Evolutionary conservation across 2,329 filamentous ascomycete genomes (phyloP).

Genomic region (Aspergillus novofumigatus): DNA sequence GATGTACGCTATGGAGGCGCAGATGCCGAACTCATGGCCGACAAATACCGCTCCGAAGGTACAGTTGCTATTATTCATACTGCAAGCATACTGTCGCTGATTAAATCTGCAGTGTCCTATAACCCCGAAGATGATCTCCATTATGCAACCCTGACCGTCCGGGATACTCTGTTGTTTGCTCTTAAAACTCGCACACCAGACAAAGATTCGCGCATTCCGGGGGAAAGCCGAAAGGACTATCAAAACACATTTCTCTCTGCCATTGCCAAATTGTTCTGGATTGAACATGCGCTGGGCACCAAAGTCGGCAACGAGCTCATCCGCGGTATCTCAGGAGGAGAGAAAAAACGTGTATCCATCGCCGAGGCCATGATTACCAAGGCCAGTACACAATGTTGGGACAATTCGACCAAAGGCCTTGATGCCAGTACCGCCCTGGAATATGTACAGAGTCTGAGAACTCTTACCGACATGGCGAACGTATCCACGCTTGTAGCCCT

Average conservation of each 20-base stretch:
- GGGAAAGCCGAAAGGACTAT: slow-evolving; percentile 59
- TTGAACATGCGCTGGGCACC: slow-evolving; percentile 67
- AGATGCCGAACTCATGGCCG: slow-evolving; percentile 47
- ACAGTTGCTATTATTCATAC: slow-evolving; percentile 12
- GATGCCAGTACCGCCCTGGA: slow-evolving; percentile 70
- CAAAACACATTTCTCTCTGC: slow-evolving; percentile 61
- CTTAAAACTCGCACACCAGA: slow-evolving; percentile 65
- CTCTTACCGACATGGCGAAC: slow-evolving; percentile 60
- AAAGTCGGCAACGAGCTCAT: slow-evolving; percentile 72
- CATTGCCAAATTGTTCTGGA: slow-evolving; percentile 67
- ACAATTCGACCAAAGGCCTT: slow-evolving; percentile 68
- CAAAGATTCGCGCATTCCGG: slow-evolving; percentile 56
- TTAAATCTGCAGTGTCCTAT: slow-evolving; percentile 55
- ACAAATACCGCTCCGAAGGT: slow-evolving; percentile 46
- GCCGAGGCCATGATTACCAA: slow-evolving; percentile 69
- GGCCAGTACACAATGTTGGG: slow-evolving; percentile 69
- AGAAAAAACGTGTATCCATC: slow-evolving; percentile 76
- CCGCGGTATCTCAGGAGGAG: slow-evolving; percentile 66
- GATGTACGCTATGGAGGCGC: slow-evolving; percentile 54
- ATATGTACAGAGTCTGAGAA: slow-evolving; percentile 64
- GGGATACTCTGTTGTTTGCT: slow-evolving; percentile 70
- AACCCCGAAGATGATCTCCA: slow-evolving; percentile 75
- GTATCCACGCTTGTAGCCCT: slow-evolving; percentile 64
- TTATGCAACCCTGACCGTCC: slow-evolving; percentile 72
- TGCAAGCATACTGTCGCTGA: slow-evolving; percentile 5